Conservation (phyloP, 805 yeast genomes). For the Phaffomyces antillensis region DNA sequence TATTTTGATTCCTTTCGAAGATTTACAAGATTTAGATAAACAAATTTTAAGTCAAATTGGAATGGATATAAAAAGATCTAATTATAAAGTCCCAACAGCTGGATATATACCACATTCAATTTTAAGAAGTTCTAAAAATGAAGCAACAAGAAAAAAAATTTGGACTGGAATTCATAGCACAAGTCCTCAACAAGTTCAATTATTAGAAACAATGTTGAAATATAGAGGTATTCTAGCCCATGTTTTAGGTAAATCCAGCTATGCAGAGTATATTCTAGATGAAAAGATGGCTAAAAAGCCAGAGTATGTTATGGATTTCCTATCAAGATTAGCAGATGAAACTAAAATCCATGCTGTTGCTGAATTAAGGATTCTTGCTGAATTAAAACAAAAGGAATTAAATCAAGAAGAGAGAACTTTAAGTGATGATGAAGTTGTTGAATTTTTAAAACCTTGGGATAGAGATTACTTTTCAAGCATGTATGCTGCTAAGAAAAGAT, state of each 20-base stretch:
- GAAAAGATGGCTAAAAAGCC: slow-evolving; percentile 90
- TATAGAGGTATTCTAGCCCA: slow-evolving; percentile 66
- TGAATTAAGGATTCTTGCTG: slow-evolving; percentile 49
- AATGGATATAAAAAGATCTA: slow-evolving; percentile 31
- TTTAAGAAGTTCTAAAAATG: slow-evolving; percentile 49
- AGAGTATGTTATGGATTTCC: slow-evolving; percentile 62
- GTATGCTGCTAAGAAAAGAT: slow-evolving; percentile 25
- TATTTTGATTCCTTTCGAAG: slow-evolving; percentile 16
- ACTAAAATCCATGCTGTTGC: slow-evolving; percentile 45
- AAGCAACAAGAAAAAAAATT: slow-evolving; percentile 51
- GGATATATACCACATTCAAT: slow-evolving; percentile 63
- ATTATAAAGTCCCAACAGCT: slow-evolving; percentile 47
- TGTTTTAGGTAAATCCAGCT: slow-evolving; percentile 63
- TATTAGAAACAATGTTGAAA: slow-evolving; percentile 52
- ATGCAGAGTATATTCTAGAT: slow-evolving; percentile 71
- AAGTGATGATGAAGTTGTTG: slow-evolving; percentile 34
- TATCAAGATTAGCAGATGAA: slow-evolving; percentile 48
- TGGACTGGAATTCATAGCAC: slow-evolving; percentile 75
- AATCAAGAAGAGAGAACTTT: slow-evolving; percentile 15
- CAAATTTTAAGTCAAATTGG: slow-evolving; percentile 22
- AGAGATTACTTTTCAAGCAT: slow-evolving; percentile 56
- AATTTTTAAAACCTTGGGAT: slow-evolving; percentile 80
- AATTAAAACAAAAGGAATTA: slow-evolving; percentile 28
- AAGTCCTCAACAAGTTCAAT: slow-evolving; percentile 50
- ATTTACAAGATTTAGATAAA: slow-evolving; percentile 18